Base-by-base conservation (phyloP, 1,284 basidiomycete species). In the Tilletia walkeri region DNA sequence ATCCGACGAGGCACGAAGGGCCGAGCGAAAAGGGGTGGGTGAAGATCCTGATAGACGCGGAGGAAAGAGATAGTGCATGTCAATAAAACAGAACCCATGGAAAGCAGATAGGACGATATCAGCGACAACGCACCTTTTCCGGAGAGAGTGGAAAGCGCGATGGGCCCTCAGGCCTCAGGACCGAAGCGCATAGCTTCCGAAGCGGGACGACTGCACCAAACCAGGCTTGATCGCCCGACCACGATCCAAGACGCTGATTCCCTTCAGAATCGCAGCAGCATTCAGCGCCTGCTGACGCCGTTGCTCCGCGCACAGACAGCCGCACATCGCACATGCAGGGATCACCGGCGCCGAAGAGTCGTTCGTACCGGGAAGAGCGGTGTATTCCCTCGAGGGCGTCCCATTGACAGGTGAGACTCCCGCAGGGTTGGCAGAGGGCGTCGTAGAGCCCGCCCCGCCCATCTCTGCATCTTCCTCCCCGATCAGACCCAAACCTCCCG, bases 301-400 rank as follows among this genome's bases (percentile, higher is more conserved):
- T 69, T 78, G 75, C 61, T 78, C 77, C 0, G 74, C 76, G 20
- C 77, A 78, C 59, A 70, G 70, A 45, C 77, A 78, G 10, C 77
- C 76, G 67, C 77, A 78, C 48, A 47, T 50, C 3, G 74, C 69
- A 38, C 77, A 78, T 12, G 68, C 49, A 30, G 67, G 50, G 45
- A 71, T 66, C 34, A 54, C 14, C 39, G 45, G 18, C 53, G 38
- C 47, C 4, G 68, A 41, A 5, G 18, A 20, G 36, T 45, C 50
- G 36, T 7, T 30, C 24, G 24, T 30, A 30, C 24, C 24, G 24
- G 24, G 24, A 30, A 30, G 24, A 30, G 24, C 24, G 24, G 24
- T 30, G 24, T 30, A 30, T 30, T 30, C 24, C 24, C 24, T 30
- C 2, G 24, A 30, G 24, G 24, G 24, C 24, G 24, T 66, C 41